These are phyloP conservation scores for Thalassiosira hispida DNA, from an alignment of 352 stramenopile genomes.

Conservation along the genomic window DNA sequence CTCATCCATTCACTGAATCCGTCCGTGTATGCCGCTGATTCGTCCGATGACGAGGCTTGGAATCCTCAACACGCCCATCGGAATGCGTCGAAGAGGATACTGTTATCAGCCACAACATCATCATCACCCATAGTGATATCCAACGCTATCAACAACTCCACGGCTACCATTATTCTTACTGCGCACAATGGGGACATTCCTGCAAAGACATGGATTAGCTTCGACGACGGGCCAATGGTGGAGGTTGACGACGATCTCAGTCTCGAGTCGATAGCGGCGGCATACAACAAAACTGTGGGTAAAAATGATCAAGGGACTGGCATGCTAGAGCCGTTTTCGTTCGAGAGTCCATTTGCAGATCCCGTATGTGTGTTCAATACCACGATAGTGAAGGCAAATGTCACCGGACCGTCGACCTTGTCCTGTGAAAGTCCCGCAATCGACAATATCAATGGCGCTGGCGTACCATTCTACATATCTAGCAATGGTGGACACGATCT, in stretches of 20 bases:
- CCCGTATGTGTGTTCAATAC: conserved; percentile 54
- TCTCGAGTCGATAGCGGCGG: conserved; percentile 37
- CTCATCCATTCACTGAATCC: neutral
- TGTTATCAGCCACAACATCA: conserved; percentile 5
- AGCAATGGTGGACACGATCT: conserved; percentile 42
- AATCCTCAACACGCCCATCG: neutral
- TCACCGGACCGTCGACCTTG: conserved; percentile 40
- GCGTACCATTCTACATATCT: conserved; percentile 41
- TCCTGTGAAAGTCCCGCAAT: conserved; percentile 46
- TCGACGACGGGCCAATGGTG: conserved; percentile 41
- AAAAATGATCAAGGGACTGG: conserved; percentile 10
- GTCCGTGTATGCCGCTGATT: neutral
- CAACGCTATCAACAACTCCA: conserved; percentile 31
- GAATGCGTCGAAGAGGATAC: neutral
- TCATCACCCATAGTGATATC: conserved; percentile 29
- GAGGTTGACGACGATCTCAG: conserved; percentile 40
- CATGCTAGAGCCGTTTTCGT: conserved; percentile 47
- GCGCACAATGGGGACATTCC: conserved; percentile 17
- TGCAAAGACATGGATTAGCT: conserved; percentile 48
- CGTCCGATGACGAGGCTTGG: neutral
- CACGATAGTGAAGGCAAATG: conserved; percentile 42
- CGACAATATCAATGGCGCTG: conserved; percentile 24
- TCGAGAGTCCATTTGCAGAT: conserved; percentile 44
- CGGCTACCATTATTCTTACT: conserved; percentile 33
- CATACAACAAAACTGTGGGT: conserved; percentile 35